Evolutionary conservation across 805 yeast genomes (phyloP).

Genomic region (Schwanniomyces pseudopolymorphus): DNA sequence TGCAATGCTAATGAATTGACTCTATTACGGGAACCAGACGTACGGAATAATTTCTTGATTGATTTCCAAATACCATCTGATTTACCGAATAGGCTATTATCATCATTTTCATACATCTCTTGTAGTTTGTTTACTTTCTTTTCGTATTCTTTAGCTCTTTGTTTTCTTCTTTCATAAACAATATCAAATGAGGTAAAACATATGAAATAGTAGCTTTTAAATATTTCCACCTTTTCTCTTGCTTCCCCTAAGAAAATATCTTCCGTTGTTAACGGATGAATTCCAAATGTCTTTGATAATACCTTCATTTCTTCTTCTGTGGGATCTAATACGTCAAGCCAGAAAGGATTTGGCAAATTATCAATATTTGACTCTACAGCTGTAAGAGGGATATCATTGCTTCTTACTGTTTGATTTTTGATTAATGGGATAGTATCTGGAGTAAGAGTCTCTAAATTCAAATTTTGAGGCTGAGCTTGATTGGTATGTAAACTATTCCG

Average conservation of each 20-base stretch:
- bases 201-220: conserved; percentile 85
- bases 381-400: conserved; percentile 7
- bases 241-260: conserved; percentile 93
- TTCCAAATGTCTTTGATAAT: conserved; percentile 83
- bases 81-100: conserved; percentile 15
- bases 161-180: conserved; percentile 65
- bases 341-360: conserved; percentile 40
- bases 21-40: conserved; percentile 1
- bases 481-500: not conserved
- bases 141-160: conserved; percentile 48
- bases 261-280: conserved; percentile 95
- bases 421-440: not conserved
- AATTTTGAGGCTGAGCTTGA: not conserved
- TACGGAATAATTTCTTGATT: conserved; percentile 9
- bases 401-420: conserved; percentile 1
- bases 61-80: conserved; percentile 15
- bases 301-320: conserved; percentile 97
- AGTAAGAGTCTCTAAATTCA: not conserved
- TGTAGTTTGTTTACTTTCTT: conserved; percentile 35
- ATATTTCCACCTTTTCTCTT: conserved; percentile 91
- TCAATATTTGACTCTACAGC: conserved; percentile 7
- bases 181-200: conserved; percentile 71
- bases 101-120: conserved; percentile 29
- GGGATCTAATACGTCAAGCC: conserved; percentile 92
- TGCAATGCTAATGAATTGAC: not conserved